These are phyloP conservation scores for Cladophialophora immunda DNA, from an alignment of 2,329 filamentous ascomycete species.

Conservation along the genomic window DNA sequence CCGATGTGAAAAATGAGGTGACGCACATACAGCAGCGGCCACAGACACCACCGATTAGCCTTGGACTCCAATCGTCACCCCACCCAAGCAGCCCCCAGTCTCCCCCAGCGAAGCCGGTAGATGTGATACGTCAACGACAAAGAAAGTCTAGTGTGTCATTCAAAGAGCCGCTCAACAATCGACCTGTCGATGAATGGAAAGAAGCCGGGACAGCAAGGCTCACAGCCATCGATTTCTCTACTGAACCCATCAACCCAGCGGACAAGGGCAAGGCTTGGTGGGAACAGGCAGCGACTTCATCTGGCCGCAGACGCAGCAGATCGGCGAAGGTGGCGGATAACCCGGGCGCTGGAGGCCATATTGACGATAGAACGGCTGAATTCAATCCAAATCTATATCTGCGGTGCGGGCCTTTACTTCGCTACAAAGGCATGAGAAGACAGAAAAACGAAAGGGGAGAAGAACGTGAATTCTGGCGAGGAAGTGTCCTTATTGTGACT, in stretches of 20 bases:
- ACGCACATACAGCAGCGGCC: conserved; percentile 23
- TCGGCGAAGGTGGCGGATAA: conserved; percentile 58
- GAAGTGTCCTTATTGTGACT: conserved; percentile 95
- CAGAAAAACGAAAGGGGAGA: conserved; percentile 48
- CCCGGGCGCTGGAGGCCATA: conserved; percentile 50
- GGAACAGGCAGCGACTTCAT: conserved; percentile 67
- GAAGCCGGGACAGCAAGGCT: conserved; percentile 71
- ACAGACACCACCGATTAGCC: conserved; percentile 28
- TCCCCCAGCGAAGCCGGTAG: conserved; percentile 30
- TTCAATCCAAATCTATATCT: conserved; percentile 87
- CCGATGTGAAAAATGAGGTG: conserved; percentile 2
- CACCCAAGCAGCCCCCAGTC: conserved; percentile 37
- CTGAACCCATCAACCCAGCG: conserved; percentile 53
- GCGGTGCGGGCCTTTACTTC: conserved; percentile 87
- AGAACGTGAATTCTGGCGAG: conserved; percentile 87
- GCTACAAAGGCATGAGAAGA: conserved; percentile 85
- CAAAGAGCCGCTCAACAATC: conserved; percentile 56
- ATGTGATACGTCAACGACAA: conserved; percentile 38
- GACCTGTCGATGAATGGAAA: conserved; percentile 70
- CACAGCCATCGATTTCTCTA: conserved; percentile 66
- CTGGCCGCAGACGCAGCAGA: conserved; percentile 55
- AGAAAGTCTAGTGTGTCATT: conserved; percentile 54
- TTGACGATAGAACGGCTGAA: conserved; percentile 38
- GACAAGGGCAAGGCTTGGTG: conserved; percentile 76
- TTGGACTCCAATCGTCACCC: conserved; percentile 35